Percentiles rank a stretch among this genome's conserved stretches.
Evolutionary conservation across 108 stramenopile species (phyloP).

Genomic region (Stephanodiscus triporus): DNA sequence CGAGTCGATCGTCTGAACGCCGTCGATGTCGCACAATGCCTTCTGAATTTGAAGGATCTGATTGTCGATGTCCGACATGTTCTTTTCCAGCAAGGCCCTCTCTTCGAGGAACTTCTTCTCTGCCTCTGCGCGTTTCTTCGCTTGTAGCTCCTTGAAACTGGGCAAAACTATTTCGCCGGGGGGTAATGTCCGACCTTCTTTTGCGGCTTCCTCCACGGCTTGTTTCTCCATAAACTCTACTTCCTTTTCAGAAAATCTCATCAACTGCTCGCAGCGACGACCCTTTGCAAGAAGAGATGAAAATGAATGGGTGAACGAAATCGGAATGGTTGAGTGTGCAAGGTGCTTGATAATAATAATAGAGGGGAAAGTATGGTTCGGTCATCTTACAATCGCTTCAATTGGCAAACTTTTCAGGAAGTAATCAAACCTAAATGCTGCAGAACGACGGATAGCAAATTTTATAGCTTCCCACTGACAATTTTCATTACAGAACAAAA

Average conservation of each 20-base stretch:
- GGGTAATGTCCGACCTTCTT: conserved; percentile 31
- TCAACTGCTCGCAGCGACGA: conserved; percentile 82
- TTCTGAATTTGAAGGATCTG: conserved; percentile 75
- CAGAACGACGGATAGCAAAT: conserved; percentile 83
- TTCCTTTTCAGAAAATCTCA: conserved; percentile 86
- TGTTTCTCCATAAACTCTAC: conserved; percentile 80
- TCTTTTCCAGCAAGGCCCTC: conserved; percentile 58
- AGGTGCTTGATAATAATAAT: not conserved
- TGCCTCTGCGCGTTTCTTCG: conserved; percentile 48
- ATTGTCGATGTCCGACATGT: conserved; percentile 71
- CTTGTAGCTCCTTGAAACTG: conserved; percentile 67
- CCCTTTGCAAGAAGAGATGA: conserved; percentile 52
- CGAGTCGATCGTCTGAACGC: conserved; percentile 28
- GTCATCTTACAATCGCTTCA: conserved; percentile 29
- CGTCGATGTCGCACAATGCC: conserved; percentile 59
- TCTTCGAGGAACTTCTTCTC: conserved; percentile 55
- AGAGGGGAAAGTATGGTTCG: too few relatives aligned
- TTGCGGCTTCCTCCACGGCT: conserved; percentile 65
- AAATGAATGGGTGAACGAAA: not conserved
- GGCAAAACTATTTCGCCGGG: conserved; percentile 59
- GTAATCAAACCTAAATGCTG: conserved; percentile 87
- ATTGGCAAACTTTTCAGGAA: conserved; percentile 57
- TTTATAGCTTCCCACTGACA: conserved; percentile 84
- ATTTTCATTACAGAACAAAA: too few relatives aligned
- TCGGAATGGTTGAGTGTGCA: not conserved